Percentiles rank a stretch among this genome's conserved stretches.
phyloP scores from a whole-genome alignment of 805 yeast species.

The Wickerhamiella sergipiensis region DNA sequence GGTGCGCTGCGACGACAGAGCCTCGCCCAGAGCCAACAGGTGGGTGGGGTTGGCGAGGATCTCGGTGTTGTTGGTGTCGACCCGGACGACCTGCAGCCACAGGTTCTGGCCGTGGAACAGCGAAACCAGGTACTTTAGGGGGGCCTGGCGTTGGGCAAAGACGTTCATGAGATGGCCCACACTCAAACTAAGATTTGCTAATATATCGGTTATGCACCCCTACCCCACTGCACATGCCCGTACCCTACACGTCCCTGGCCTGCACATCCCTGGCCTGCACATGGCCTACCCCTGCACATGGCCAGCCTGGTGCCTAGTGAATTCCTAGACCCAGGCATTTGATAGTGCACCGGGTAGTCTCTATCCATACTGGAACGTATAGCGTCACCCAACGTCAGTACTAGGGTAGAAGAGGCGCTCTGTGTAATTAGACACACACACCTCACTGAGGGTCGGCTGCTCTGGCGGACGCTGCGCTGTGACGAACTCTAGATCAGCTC shows the following conservation, averaged over 20 bases:
- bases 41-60: slow-evolving; percentile 3
- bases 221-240: not conserved
- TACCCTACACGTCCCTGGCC: not conserved
- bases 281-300: too few relatives aligned
- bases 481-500: too few relatives aligned
- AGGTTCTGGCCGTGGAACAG: slow-evolving; percentile 4
- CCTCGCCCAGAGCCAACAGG: slow-evolving; percentile 10
- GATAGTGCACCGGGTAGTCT: too few relatives aligned
- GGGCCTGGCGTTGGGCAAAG: slow-evolving; percentile 4
- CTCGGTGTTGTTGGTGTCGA: slow-evolving; percentile 1
- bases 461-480: too few relatives aligned
- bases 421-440: too few relatives aligned
- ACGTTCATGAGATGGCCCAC: not conserved
- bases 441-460: too few relatives aligned
- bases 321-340: too few relatives aligned
- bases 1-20: slow-evolving; percentile 5
- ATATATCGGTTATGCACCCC: not conserved
- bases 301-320: too few relatives aligned
- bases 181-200: slow-evolving; percentile 13
- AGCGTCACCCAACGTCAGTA: too few relatives aligned
- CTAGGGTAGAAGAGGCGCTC: too few relatives aligned
- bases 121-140: slow-evolving; percentile 8
- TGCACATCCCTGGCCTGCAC: not conserved
- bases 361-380: too few relatives aligned
- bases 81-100: slow-evolving; percentile 6